Evolutionary conservation across 768 basidiomycete species (phyloP).

Genomic region (Suillus sp.): DNA sequence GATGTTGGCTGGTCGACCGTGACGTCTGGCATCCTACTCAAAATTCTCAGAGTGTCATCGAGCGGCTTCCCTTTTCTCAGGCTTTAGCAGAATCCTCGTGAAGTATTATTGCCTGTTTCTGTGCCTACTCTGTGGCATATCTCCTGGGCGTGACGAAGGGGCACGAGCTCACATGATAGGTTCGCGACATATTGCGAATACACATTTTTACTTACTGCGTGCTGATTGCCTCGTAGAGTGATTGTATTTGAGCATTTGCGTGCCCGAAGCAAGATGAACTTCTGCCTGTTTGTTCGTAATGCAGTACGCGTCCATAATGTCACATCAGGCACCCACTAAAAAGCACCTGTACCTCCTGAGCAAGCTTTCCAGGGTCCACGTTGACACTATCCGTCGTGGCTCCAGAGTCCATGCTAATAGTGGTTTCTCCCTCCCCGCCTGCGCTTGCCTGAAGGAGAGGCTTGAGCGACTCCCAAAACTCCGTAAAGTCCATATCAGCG

Average conservation of each 20-base stretch:
- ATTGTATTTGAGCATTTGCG: not conserved
- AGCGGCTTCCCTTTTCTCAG: too few species aligned
- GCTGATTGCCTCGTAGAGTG: not conserved
- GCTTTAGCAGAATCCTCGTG: too few species aligned
- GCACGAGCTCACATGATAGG: not conserved
- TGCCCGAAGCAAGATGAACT: not conserved
- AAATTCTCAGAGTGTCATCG: not conserved
- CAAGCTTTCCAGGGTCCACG: slow-evolving; percentile 40
- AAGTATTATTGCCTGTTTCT: too few species aligned
- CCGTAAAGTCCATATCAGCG: slow-evolving; percentile 49
- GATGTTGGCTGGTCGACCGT: not conserved
- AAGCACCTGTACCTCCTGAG: slow-evolving; percentile 44
- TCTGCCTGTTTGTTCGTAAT: not conserved
- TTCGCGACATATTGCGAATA: not conserved
- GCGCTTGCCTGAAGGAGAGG: slow-evolving; percentile 39
- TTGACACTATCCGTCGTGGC: not conserved
- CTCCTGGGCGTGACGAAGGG: not conserved
- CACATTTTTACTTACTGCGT: not conserved
- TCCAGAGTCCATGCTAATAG: slow-evolving; percentile 8
- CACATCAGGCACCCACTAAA: slow-evolving; percentile 45
- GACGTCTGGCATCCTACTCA: not conserved
- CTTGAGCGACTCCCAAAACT: slow-evolving; percentile 61
- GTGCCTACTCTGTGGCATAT: too few species aligned
- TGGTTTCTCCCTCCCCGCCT: slow-evolving; percentile 11
- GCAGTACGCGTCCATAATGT: slow-evolving; percentile 6